Evolutionary conservation across 2,329 filamentous ascomycete species (phyloP).

Genomic region (Myotisia sp.): DNA sequence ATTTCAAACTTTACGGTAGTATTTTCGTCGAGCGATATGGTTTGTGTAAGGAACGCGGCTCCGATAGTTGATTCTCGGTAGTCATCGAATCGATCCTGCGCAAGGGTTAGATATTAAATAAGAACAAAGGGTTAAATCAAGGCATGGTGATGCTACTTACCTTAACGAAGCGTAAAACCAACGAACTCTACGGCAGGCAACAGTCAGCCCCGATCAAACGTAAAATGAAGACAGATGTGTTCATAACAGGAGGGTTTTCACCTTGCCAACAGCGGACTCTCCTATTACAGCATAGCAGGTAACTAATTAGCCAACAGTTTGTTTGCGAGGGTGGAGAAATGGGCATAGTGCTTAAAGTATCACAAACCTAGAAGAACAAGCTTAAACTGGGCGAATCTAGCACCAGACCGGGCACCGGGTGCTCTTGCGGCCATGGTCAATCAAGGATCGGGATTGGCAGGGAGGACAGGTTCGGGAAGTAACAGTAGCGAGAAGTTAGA

Average conservation of each 20-base stretch:
- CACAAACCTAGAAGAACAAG: slow-evolving; percentile 88
- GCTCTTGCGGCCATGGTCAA: slow-evolving; percentile 70
- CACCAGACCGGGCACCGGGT: slow-evolving; percentile 50
- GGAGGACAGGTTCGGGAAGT: background rate
- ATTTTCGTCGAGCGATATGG: slow-evolving; percentile 92
- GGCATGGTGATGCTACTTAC: slow-evolving; percentile 36
- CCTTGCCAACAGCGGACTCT: slow-evolving; percentile 98
- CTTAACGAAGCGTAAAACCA: slow-evolving; percentile 97
- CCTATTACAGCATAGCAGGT: slow-evolving; percentile 41
- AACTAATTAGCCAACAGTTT: slow-evolving; percentile 19
- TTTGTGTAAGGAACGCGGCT: slow-evolving; percentile 96
- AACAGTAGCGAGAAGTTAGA: too few species aligned
- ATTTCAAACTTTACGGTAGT: slow-evolving; percentile 99
- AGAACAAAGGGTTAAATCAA: too few species aligned
- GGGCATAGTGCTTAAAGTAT: too few species aligned
- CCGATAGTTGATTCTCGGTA: slow-evolving; percentile 97
- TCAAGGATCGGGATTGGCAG: background rate
- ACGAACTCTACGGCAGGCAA: slow-evolving; percentile 58
- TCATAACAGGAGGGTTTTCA: slow-evolving; percentile 25
- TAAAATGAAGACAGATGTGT: slow-evolving; percentile 9
- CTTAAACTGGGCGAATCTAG: slow-evolving; percentile 98
- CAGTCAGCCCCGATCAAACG: slow-evolving; percentile 20
- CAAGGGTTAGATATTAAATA: too few species aligned
- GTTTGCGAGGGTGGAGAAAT: slow-evolving; percentile 12
- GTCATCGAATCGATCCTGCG: slow-evolving; percentile 93